These are phyloP conservation scores for Cryphonectria carpinicola DNA, from an alignment of 2,329 filamentous ascomycete species.

Conservation along the genomic window DNA sequence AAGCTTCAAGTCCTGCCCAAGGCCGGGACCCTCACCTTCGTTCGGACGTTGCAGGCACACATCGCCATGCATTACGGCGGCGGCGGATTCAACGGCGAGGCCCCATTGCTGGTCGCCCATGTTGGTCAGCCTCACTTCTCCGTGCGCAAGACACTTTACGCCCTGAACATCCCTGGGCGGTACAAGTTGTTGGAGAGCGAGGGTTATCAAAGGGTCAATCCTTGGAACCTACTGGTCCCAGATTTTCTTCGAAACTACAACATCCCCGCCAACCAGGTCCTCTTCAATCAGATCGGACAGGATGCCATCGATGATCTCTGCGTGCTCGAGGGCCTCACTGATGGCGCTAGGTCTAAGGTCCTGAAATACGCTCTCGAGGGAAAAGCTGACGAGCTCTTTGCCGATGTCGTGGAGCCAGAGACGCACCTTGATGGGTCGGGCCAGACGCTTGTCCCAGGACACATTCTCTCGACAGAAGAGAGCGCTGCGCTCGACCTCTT, in stretches of 20 bases:
- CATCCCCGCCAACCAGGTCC: neutral
- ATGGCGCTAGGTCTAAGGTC: neutral
- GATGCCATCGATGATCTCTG: neutral
- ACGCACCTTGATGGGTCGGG: neutral
- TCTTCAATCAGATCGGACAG: neutral
- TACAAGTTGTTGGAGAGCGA: too few species aligned
- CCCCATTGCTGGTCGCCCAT: neutral
- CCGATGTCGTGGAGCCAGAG: constrained; percentile 9
- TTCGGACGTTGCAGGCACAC: neutral
- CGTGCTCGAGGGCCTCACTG: too few species aligned
- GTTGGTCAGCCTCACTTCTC: neutral
- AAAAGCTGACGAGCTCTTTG: neutral
- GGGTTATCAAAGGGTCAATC: neutral
- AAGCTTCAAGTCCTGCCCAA: neutral
- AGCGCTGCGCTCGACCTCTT: neutral
- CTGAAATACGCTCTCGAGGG: neutral
- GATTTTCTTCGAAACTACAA: neutral
- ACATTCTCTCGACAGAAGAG: neutral
- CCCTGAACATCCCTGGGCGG: neutral
- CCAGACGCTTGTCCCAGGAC: neutral
- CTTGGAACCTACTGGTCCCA: neutral
- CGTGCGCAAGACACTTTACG: neutral
- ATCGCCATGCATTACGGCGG: neutral
- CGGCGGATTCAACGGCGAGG: neutral
- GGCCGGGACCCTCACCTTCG: neutral